Base-by-base conservation (phyloP, 1,284 basidiomycete species). In the Pyrrhoderma lamaoense region DNA sequence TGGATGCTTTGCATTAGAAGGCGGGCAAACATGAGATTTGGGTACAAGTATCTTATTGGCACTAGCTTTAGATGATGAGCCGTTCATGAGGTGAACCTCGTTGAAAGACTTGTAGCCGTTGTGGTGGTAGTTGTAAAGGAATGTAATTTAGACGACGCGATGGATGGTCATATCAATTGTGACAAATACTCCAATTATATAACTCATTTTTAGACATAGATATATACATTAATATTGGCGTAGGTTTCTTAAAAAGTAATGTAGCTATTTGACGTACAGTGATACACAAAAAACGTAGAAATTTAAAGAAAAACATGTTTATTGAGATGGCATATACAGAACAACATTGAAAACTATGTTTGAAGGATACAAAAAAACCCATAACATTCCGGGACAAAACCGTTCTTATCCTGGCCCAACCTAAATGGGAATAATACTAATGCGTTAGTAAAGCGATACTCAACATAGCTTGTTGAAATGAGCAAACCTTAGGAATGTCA, bases 401-500 rank as follows among this genome's bases (percentile, higher is more conserved):
- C 14, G 21, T 13, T 70, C 59, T 85, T 80, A 88, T 70, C 85
- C 85, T 44, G 85, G 85, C 52, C 85, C 85, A 63, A 88, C 85
- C 85, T 88, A 43, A 16, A 48, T 40, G 46, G 45, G 42, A 40
- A 49, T 56, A 55, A 51, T 31, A 5, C 11, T 11, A 31, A 11
- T 31, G 11, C n/a, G 8, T n/a, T 8, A 4, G 21, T 16, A 16
- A 5, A 40, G 38, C 38, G n/a, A 37, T 37, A 16, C 16, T 16
- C 38, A 40, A 7, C 5, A 22, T 5, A 18, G 38, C 8, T 5
- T 8, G 7, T 7, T 40, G 5, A 16, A 54, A 53, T 59, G 52
- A 54, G 60, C 51, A 55, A 63, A 86, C 90, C 75, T 93, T 93
- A 38, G 91, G 91, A 60, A 94, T 93, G 65, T 94, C 91, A 65